Evolutionary conservation across 1,284 basidiomycete species (phyloP).

Genomic region (Volvariella volvacea): DNA sequence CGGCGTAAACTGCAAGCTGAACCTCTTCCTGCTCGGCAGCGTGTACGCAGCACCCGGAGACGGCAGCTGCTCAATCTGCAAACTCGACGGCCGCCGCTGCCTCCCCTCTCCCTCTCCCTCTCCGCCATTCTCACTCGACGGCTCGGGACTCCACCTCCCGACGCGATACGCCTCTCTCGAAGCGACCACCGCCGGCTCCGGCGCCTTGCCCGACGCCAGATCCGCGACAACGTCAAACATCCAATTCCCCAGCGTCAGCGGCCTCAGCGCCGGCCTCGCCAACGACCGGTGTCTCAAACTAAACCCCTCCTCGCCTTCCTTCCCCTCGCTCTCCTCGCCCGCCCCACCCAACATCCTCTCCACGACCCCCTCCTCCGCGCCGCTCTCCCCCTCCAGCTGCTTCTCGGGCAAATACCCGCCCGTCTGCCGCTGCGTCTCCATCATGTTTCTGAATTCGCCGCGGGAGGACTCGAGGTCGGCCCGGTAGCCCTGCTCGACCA

Average conservation of each 20-base stretch:
- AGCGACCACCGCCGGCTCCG: constrained; percentile 11
- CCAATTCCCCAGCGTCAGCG: constrained; percentile 53
- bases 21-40: constrained; percentile 24
- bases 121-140: constrained; percentile 21
- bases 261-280: constrained; percentile 19
- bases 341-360: constrained; percentile 26
- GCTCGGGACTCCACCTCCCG: constrained; percentile 30
- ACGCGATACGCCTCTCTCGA: constrained; percentile 19
- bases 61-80: constrained; percentile 10
- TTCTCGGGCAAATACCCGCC: constrained; percentile 44
- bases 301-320: constrained; percentile 12
- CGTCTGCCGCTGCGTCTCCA: constrained; percentile 36
- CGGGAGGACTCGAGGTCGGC: constrained; percentile 53
- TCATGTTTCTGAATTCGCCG: constrained; percentile 56
- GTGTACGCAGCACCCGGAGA: constrained; percentile 17
- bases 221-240: constrained; percentile 74
- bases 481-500: constrained; percentile 89
- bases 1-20: constrained; percentile 61
- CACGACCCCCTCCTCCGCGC: constrained; percentile 22
- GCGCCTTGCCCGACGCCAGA: constrained; percentile 31
- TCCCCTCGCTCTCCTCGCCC: constrained; percentile 15
- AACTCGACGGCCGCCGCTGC: constrained; percentile 14
- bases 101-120: constrained; percentile 8
- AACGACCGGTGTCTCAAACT: constrained; percentile 33
- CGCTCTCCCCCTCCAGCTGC: constrained; percentile 20